These are phyloP conservation scores for Wickerhamomyces queroliae DNA, from an alignment of 805 yeast genomes.

Conservation along the genomic window DNA sequence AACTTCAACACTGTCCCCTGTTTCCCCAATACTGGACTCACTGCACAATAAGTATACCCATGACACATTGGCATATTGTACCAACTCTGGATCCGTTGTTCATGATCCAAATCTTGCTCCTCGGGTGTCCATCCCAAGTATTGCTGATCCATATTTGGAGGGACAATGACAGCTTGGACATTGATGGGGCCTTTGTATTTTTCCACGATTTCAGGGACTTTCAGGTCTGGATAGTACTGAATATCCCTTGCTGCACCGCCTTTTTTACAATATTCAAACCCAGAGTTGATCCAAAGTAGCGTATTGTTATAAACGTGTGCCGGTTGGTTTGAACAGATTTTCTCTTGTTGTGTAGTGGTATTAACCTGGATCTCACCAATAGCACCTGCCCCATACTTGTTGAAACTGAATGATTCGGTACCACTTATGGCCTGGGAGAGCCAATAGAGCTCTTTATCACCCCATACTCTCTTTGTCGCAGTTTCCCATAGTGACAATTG, in stretches of 20 bases:
- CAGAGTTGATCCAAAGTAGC: slow-evolving; percentile 54
- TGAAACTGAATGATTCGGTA: slow-evolving; percentile 10
- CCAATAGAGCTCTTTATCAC: slow-evolving; percentile 35
- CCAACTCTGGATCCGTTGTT: not conserved
- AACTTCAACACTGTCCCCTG: slow-evolving; percentile 5
- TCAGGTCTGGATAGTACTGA: slow-evolving; percentile 18
- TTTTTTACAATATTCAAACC: slow-evolving; percentile 39
- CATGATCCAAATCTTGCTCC: not conserved
- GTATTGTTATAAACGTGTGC: slow-evolving; percentile 40
- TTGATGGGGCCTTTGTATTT: slow-evolving; percentile 30
- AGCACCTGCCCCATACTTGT: slow-evolving; percentile 10
- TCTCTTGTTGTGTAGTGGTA: not conserved
- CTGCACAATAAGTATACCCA: slow-evolving; percentile 52
- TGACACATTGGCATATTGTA: slow-evolving; percentile 14
- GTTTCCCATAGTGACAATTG: slow-evolving; percentile 13
- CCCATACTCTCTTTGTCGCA: slow-evolving; percentile 23
- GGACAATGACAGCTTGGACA: slow-evolving; percentile 43
- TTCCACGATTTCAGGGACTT: slow-evolving; percentile 1
- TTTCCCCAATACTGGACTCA: slow-evolving; percentile 25
- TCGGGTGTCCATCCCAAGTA: slow-evolving; percentile 8
- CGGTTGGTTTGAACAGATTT: slow-evolving; percentile 53
- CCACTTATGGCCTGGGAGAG: slow-evolving; percentile 22
- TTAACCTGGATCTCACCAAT: slow-evolving; percentile 9
- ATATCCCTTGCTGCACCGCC: slow-evolving; percentile 1
- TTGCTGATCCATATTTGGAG: slow-evolving; percentile 35